A percentile compares a stretch with the other conserved stretches of the same genome.
Conservation (phyloP, 2,329 filamentous ascomycete species). For the Neofusicoccum kwambonambiense region DNA sequence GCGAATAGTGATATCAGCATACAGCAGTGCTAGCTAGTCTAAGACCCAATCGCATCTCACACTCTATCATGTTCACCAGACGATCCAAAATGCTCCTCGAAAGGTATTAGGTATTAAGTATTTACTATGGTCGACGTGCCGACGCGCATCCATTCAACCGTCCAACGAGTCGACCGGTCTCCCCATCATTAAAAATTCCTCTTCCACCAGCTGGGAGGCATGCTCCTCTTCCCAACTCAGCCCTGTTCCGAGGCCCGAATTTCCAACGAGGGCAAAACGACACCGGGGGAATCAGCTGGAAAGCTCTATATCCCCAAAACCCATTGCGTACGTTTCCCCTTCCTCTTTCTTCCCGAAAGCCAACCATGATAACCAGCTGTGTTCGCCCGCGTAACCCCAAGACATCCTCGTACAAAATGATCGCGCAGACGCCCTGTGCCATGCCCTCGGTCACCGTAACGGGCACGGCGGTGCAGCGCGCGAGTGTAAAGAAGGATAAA, state of each 20-base stretch:
- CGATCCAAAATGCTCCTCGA: neutral
- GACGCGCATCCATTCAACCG: neutral
- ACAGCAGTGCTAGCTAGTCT: too few relatives aligned
- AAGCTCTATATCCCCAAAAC: neutral
- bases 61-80: too few relatives aligned
- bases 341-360: neutral
- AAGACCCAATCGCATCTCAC: too few relatives aligned
- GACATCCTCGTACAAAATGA: neutral
- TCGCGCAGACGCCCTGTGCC: neutral
- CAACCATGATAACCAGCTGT: neutral
- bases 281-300: neutral
- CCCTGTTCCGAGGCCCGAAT: neutral
- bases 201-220: too few relatives aligned
- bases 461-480: neutral
- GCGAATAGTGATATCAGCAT: too few relatives aligned
- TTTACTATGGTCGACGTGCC: neutral
- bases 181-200: neutral
- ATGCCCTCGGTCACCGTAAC: constrained; percentile 10
- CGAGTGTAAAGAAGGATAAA: neutral
- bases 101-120: neutral
- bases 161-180: neutral
- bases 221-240: neutral
- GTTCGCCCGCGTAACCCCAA: neutral
- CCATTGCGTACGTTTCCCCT: neutral
- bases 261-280: too few relatives aligned